Evolutionary conservation across 768 basidiomycete species (phyloP).

Genomic region (Fomitopsis serialis): DNA sequence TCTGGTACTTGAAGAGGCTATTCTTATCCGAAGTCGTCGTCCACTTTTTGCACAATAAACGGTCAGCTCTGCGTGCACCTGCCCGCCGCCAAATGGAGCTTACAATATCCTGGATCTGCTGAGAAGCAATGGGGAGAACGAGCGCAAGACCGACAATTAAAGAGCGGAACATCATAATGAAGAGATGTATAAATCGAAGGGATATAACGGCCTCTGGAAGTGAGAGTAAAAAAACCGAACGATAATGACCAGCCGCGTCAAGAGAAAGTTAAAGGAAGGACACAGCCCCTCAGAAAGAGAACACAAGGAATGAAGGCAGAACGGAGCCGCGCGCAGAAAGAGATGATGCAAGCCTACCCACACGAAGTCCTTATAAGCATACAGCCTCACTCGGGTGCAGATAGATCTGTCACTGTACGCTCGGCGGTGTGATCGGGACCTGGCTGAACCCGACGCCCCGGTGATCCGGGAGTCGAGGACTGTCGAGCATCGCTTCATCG

Average conservation of each 20-base stretch:
- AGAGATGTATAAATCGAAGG: not conserved
- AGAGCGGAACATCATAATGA: not conserved
- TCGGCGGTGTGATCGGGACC: too few relatives aligned
- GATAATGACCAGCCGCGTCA: not conserved
- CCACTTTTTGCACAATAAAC: slow-evolving; percentile 16
- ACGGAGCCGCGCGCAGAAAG: too few relatives aligned
- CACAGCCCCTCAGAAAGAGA: too few relatives aligned
- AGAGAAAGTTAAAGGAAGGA: too few relatives aligned
- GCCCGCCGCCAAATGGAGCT: slow-evolving; percentile 5
- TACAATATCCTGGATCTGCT: slow-evolving; percentile 29
- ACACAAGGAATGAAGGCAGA: too few relatives aligned
- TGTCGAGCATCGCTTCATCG: too few relatives aligned
- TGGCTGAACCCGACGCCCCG: too few relatives aligned
- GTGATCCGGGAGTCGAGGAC: too few relatives aligned
- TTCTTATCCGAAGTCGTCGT: slow-evolving; percentile 31
- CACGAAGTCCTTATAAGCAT: too few relatives aligned
- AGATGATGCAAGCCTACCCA: too few relatives aligned
- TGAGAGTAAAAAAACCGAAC: not conserved
- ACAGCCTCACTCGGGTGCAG: too few relatives aligned
- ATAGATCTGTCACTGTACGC: too few relatives aligned
- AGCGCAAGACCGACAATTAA: slow-evolving; percentile 7
- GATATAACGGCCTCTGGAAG: not conserved
- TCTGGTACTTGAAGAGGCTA: slow-evolving; percentile 48
- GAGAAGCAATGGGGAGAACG: slow-evolving; percentile 16
- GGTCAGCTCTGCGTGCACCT: not conserved